phyloP scores from a whole-genome alignment of 805 yeast species.

The Sungouiella thailandica region DNA sequence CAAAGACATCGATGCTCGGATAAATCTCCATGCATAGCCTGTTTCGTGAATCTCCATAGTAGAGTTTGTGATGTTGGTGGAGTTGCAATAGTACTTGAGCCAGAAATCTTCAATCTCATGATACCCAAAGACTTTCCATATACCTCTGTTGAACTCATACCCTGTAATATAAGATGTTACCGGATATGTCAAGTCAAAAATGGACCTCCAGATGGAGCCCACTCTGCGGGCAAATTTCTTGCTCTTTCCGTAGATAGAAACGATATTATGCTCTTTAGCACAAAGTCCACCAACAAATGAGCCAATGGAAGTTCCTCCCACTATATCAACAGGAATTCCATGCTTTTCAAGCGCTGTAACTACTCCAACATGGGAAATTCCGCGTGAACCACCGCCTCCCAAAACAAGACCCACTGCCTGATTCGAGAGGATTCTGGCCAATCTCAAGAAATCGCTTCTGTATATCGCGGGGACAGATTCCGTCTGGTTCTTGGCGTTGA shows the following conservation, averaged over 20 bases:
- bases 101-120: conserved; percentile 93
- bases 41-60: conserved; percentile 90
- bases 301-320: conserved; percentile 97
- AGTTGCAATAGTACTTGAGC: conserved; percentile 83
- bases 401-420: conserved; percentile 91
- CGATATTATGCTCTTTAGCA: conserved; percentile 87
- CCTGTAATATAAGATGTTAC: conserved; percentile 94
- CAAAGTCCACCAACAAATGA: conserved; percentile 93
- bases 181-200: conserved; percentile 86
- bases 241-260: conserved; percentile 85
- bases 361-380: conserved; percentile 87
- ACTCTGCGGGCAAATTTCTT: conserved; percentile 81
- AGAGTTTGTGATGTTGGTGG: conserved; percentile 92
- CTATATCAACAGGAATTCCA: conserved; percentile 88
- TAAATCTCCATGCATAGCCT: conserved; percentile 94
- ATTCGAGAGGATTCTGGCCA: conserved; percentile 86
- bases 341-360: conserved; percentile 85
- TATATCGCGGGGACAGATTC: conserved; percentile 15
- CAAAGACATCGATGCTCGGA: conserved; percentile 92
- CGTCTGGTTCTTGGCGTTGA: conserved; percentile 17
- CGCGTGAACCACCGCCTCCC: conserved; percentile 98
- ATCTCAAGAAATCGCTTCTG: conserved; percentile 73
- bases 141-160: conserved; percentile 92
- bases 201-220: conserved; percentile 79
- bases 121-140: conserved; percentile 96